Base-by-base conservation (phyloP, 805 yeast genomes). In the Priceomyces haplophilus region DNA sequence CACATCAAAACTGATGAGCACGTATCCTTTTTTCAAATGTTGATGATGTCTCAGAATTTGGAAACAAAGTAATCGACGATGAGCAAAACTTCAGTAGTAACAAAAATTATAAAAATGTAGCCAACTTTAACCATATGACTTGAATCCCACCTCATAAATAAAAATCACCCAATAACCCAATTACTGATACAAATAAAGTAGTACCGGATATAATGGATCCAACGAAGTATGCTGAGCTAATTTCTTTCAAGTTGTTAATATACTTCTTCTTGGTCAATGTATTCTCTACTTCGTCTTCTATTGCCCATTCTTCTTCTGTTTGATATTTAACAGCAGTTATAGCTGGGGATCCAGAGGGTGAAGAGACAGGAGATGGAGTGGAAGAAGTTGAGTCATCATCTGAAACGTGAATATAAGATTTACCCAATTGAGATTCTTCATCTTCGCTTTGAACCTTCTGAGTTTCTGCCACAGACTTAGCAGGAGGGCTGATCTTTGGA, bases 81-180 rank as follows among this genome's bases (percentile, higher is more conserved):
- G 10, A 32, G 35, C 35, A 32, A 32, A 16, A 10, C 33, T 10
- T 30, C 15, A 12, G n/a, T 13, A 12, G 35, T 32, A 32, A 32
- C 17, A 32, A 32, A 32, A 32, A 32, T 32, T 17, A 32, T 32
- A 32, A 32, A 30, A 10, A 32, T 32, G 35, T 32, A 32, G 23
- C 23, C 23, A 32, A 32, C n/a, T 27, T 8, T 11, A 36, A 36
- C 20, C 17, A 23, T 12, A 13, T 23, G 12, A 12, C 13, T 18
- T 21, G n/a, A 20, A 4, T 36, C 24, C n/a, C 40, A 48, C 43
- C 52, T 38, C 50, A 46, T 37, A 54, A 42, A 40, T 46, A 53
- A 34, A 42, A 53, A 54, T 82, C 88, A 10, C 88, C 88, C 43
- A 76, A 54, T 41, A 78, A 68, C 11, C 88, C 88, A 47, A 82